Conservation (phyloP, 306 rosid genomes). For the Acacia melanoxylon region DNA sequence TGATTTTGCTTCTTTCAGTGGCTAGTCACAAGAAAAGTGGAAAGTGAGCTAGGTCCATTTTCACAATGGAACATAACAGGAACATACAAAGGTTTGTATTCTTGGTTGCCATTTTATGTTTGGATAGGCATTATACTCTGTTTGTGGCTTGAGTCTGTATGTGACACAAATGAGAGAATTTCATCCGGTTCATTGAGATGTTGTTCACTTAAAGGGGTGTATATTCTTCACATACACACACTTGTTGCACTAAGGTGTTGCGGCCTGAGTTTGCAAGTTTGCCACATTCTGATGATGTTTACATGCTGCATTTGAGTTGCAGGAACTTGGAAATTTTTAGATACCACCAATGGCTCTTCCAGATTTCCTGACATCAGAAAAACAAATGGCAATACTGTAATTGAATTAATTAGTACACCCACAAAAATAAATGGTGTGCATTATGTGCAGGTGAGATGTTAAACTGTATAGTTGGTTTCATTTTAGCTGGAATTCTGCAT, state of each 20-base stretch:
- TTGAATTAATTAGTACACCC: conserved; percentile 86
- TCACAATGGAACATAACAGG: conserved; percentile 94
- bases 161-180: not conserved
- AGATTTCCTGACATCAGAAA: conserved; percentile 84
- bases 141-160: conserved; percentile 1
- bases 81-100: conserved; percentile 88
- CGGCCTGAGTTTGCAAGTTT: conserved; percentile 15
- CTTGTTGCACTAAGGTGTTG: conserved; percentile 9
- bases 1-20: conserved; percentile 73
- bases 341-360: conserved; percentile 71
- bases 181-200: conserved; percentile 17
- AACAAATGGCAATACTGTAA: conserved; percentile 74
- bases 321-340: conserved; percentile 91
- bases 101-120: conserved; percentile 16
- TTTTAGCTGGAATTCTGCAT: conserved; percentile 28
- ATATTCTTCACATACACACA: not conserved
- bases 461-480: conserved; percentile 25
- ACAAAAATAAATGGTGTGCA: conserved; percentile 96
- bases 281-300: conserved; percentile 12
- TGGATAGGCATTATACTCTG: not conserved
- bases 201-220: conserved; percentile 12
- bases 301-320: conserved; percentile 43
- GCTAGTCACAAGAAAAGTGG: conserved; percentile 78
- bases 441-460: conserved; percentile 88
- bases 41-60: conserved; percentile 83